Base-by-base conservation (phyloP, 2,329 filamentous ascomycete species). In the Colletotrichum paranaense region DNA sequence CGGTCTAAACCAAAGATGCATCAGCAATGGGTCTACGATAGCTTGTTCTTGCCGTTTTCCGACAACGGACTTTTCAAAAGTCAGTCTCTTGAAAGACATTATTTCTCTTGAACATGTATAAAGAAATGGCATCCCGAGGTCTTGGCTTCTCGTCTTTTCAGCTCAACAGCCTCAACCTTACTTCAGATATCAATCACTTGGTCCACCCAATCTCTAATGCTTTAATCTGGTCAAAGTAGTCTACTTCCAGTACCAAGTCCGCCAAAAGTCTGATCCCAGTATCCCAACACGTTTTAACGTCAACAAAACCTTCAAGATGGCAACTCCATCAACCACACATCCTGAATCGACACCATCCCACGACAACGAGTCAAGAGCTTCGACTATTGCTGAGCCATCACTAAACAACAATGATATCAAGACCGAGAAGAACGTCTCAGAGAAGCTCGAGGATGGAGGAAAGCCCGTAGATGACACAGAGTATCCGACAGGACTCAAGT, bases 401-500 rank as follows among this genome's bases (percentile, higher is more conserved):
- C 2, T 42, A 1, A n/a, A 19, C 3, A 2, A 7, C 22, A 19
- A 12, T 9, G 35, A 28, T 49, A 14, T 1, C 22, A 38, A 30
- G 3, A 7, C 60, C 7, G 46, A 63, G 28, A 35, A 53, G 26
- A 19, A 22, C 5, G 6, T 19, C 1, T 3, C 42, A 19, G 28
- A 46, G 1, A 28, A 11, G 22, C 12, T 38, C 12, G 5, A 26
- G 11, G 6, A 32, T 1, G 24, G 46, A 22, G n/a, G 57, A 11
- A 1, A 26, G 8, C 28, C 19, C 9, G 19, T 19, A 49, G 42
- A 30, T 2, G 26, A 62, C 1, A 16, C 46, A 22, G 28, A 57
- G 4, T 72, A 63, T 53, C 69, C 65, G 5, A 55, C 52, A 9
- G 66, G 69, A 0, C 28, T 58, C n/a, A 72, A 35, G 14, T 46